phyloP scores from a whole-genome alignment of 768 basidiomycete genomes.

The Tulasnella sp. region DNA sequence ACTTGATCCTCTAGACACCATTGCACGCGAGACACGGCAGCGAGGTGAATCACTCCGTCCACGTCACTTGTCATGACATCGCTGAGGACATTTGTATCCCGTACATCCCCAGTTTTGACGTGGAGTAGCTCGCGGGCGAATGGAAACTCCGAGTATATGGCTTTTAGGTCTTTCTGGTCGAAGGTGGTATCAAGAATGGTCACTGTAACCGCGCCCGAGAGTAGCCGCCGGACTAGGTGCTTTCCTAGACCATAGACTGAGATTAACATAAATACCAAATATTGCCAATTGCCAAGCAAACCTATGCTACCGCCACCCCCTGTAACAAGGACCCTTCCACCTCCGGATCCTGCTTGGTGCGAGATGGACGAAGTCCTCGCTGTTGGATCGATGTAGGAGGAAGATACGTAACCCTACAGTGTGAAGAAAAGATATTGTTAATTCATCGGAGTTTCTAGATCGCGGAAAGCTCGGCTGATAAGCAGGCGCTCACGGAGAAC shows the following conservation, averaged over 20 bases:
- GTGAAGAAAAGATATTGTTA: background rate
- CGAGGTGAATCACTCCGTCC: slow-evolving; percentile 20
- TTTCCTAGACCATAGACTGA: slow-evolving; percentile 16
- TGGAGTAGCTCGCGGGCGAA: slow-evolving; percentile 9
- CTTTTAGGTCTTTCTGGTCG: slow-evolving; percentile 18
- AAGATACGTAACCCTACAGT: background rate
- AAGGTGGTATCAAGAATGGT: slow-evolving; percentile 20
- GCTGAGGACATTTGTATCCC: slow-evolving; percentile 13
- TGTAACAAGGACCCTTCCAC: slow-evolving; percentile 19
- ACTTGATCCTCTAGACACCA: slow-evolving; percentile 21
- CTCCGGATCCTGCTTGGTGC: background rate
- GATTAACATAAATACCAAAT: background rate
- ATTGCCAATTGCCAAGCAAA: slow-evolving; percentile 1
- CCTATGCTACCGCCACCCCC: slow-evolving; percentile 22
- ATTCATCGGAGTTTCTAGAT: background rate
- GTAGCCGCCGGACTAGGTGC: slow-evolving; percentile 18
- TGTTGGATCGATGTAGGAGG: background rate
- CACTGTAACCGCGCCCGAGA: slow-evolving; percentile 16
- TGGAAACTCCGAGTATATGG: slow-evolving; percentile 13
- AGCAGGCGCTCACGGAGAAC: slow-evolving; percentile 3
- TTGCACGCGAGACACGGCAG: slow-evolving; percentile 21
- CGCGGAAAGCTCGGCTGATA: background rate
- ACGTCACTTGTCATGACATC: slow-evolving; percentile 18
- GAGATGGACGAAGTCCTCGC: background rate
- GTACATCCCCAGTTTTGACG: slow-evolving; percentile 19